phyloP scores from a whole-genome alignment of 345 rosid species.

The Turritis glabra region DNA sequence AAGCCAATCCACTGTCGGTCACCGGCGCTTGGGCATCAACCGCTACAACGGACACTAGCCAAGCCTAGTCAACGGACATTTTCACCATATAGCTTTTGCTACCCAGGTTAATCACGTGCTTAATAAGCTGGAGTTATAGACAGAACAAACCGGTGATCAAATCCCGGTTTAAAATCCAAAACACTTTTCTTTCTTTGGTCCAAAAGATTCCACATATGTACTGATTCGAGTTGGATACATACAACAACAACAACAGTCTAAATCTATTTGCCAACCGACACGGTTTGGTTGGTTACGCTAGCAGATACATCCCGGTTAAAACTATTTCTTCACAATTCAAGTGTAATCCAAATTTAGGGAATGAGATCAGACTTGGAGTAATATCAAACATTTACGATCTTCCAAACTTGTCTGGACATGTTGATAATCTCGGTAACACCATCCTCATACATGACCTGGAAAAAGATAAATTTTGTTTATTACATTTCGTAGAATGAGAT shows the following conservation, averaged over 20 bases:
- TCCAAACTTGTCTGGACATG: conserved; percentile 75
- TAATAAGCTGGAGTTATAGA: not conserved
- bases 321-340: not conserved
- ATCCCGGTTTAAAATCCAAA: conserved; percentile 11
- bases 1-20: not conserved
- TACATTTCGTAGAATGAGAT: not conserved
- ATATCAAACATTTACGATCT: conserved; percentile 46
- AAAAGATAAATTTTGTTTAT: not conserved
- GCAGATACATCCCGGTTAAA: not conserved
- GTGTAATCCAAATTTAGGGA: not conserved
- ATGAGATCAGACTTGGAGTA: not conserved
- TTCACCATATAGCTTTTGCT: not conserved
- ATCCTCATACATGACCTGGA: conserved; percentile 79
- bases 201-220: not conserved
- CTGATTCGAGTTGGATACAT: conserved; percentile 8
- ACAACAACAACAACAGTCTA: conserved; percentile 5
- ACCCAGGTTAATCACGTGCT: conserved; percentile 30
- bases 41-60: not conserved
- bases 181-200: not conserved
- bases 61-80: too few species aligned
- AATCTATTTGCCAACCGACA: not conserved
- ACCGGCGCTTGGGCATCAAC: not conserved
- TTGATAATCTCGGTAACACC: conserved; percentile 59
- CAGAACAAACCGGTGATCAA: conserved; percentile 20
- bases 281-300: not conserved